These are phyloP conservation scores for Metarhizium anisopliae DNA, from an alignment of 2,329 filamentous ascomycete genomes.

Conservation along the genomic window DNA sequence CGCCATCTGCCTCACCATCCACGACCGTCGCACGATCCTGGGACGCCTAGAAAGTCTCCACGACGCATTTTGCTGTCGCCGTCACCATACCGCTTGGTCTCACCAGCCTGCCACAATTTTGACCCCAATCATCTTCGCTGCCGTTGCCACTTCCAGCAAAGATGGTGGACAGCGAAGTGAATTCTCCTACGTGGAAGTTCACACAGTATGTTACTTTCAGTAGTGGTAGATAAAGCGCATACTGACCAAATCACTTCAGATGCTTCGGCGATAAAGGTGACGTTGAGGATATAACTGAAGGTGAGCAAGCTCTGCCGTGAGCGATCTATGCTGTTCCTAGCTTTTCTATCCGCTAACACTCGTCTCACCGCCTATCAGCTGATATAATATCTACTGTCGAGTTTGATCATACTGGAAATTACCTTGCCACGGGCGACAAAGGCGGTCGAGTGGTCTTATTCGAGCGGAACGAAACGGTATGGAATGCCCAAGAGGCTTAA, in stretches of 20 bases:
- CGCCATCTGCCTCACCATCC: conserved; percentile 1
- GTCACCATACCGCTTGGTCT: neutral
- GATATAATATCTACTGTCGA: conserved; percentile 90
- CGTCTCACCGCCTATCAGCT: conserved; percentile 39
- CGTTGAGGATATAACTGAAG: conserved; percentile 97
- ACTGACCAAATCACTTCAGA: conserved; percentile 39
- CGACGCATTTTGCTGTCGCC: neutral
- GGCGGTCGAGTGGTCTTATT: conserved; percentile 79
- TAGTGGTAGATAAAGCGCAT: conserved; percentile 6
- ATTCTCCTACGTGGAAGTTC: conserved; percentile 98
- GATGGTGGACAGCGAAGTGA: conserved; percentile 95
- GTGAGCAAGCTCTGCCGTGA: conserved; percentile 34
- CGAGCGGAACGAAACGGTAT: conserved; percentile 90
- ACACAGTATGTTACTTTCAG: conserved; percentile 67
- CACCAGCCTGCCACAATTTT: neutral
- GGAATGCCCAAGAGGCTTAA: conserved; percentile 15
- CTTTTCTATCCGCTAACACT: conserved; percentile 6
- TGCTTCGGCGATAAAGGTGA: conserved; percentile 99
- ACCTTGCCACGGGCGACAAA: conserved; percentile 84
- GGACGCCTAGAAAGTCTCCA: neutral
- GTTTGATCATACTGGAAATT: conserved; percentile 85
- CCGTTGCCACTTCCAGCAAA: conserved; percentile 36
- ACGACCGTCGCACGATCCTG: conserved; percentile 2
- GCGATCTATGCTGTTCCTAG: conserved; percentile 2
- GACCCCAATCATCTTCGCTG: conserved; percentile 14